A percentile compares a stretch with the other conserved stretches of the same genome.
phyloP scores from a whole-genome alignment of 495 filamentous ascomycete genomes.

The Aspergillus steynii region DNA sequence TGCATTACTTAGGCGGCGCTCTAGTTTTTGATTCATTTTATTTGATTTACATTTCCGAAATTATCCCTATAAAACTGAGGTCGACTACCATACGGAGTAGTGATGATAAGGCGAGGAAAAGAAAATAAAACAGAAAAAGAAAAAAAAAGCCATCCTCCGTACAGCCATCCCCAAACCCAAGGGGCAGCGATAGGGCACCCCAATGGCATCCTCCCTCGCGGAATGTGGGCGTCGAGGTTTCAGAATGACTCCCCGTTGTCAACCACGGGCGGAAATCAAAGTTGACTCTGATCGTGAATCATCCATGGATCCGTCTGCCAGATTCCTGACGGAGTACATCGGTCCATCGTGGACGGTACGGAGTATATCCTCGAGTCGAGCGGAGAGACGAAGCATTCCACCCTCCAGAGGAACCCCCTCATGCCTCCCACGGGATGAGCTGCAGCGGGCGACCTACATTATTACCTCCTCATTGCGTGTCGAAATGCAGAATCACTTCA shows the following conservation, averaged over 20 bases:
- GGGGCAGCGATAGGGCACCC: too few species aligned
- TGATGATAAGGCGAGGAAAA: too few species aligned
- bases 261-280: not conserved
- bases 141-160: too few species aligned
- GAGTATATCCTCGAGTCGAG: too few species aligned
- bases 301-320: not conserved
- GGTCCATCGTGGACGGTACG: too few species aligned
- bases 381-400: too few species aligned
- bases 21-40: not conserved
- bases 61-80: not conserved
- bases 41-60: not conserved
- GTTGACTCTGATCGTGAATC: not conserved
- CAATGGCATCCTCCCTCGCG: not conserved
- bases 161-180: too few species aligned
- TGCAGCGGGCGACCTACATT: not conserved
- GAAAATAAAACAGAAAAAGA: too few species aligned
- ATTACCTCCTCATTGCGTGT: not conserved
- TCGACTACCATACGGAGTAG: too few species aligned
- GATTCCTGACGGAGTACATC: not conserved
- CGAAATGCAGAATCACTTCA: constrained; percentile 3
- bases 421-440: not conserved
- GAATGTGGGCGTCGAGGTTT: not conserved
- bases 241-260: not conserved
- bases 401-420: too few species aligned
- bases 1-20: constrained; percentile 1